phyloP scores from a whole-genome alignment of 257 asterid species.

The Henckelia pumila region DNA sequence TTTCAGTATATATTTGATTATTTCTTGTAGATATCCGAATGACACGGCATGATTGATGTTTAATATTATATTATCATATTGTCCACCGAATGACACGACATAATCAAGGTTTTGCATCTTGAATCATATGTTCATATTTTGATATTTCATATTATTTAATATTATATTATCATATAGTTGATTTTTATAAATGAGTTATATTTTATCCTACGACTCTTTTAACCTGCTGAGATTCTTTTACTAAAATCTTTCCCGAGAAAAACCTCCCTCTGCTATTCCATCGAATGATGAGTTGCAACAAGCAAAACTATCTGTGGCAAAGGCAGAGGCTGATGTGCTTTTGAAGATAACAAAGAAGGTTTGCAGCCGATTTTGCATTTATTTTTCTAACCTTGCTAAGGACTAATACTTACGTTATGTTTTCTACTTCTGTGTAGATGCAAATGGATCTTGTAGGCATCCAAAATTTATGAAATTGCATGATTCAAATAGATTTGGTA shows the following conservation, averaged over 20 bases:
- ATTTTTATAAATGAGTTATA: slow-evolving; percentile 14
- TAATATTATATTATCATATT: no score
- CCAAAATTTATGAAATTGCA: slow-evolving; percentile 44
- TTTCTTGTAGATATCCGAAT: no score
- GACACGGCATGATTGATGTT: no score
- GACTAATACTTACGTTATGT: slow-evolving; percentile 16
- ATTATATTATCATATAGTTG: no score
- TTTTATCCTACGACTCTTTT: slow-evolving; percentile 12
- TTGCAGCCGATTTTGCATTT: slow-evolving; percentile 28
- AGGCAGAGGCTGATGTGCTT: slow-evolving; percentile 89
- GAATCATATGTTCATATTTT: no score
- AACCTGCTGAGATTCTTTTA: slow-evolving; percentile 15
- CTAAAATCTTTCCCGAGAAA: slow-evolving; percentile 22
- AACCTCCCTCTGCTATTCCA: slow-evolving; percentile 89
- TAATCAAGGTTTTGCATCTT: no score
- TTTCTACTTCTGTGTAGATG: slow-evolving; percentile 50
- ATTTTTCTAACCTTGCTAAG: slow-evolving; percentile 12
- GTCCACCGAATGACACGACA: no score
- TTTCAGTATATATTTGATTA: no score
- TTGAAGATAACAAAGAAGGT: slow-evolving; percentile 82
- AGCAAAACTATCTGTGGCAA: slow-evolving; percentile 74
- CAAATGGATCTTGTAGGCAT: slow-evolving; percentile 61
- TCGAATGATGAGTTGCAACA: slow-evolving; percentile 86
- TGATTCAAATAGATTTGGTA: slow-evolving; percentile 84
- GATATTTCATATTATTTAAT: no score